phyloP scores from a whole-genome alignment of 2,329 filamentous ascomycete species.

The Xylaria sp. region DNA sequence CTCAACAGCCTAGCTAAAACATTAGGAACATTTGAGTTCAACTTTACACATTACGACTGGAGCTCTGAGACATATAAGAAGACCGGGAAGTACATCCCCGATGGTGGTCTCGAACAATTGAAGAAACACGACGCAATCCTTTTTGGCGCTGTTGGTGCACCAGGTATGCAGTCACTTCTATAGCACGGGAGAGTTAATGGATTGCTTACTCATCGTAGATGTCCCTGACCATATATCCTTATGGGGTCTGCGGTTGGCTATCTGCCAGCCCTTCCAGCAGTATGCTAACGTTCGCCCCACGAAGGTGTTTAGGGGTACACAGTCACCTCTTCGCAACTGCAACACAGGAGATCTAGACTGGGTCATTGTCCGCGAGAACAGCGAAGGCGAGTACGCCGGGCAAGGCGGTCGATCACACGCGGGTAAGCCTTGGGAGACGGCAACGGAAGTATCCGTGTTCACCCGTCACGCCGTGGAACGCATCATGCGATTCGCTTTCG shows the following conservation, averaged over 20 bases:
- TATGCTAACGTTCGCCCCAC: slow-evolving; percentile 71
- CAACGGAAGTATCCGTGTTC: slow-evolving; percentile 69
- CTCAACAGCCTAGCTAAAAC: slow-evolving; percentile 58
- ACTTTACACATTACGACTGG: slow-evolving; percentile 70
- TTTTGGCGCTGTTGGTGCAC: slow-evolving; percentile 68
- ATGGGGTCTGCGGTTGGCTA: slow-evolving; percentile 67
- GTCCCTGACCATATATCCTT: slow-evolving; percentile 71
- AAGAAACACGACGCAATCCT: slow-evolving; percentile 62
- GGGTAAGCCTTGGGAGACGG: slow-evolving; percentile 63
- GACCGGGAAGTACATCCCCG: slow-evolving; percentile 68
- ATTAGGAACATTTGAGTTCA: slow-evolving; percentile 62
- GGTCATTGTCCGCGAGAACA: slow-evolving; percentile 71
- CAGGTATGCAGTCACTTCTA: slow-evolving; percentile 40
- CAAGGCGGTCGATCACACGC: slow-evolving; percentile 66
- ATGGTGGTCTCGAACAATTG: slow-evolving; percentile 59
- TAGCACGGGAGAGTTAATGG: background rate
- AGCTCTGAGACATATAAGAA: slow-evolving; percentile 69
- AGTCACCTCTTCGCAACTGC: slow-evolving; percentile 58
- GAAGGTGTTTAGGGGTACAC: slow-evolving; percentile 63
- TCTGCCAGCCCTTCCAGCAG: slow-evolving; percentile 68
- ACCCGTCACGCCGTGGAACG: slow-evolving; percentile 63
- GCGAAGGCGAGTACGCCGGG: slow-evolving; percentile 69
- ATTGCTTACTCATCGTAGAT: slow-evolving; percentile 42
- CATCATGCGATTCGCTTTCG: slow-evolving; percentile 68
- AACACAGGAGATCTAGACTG: slow-evolving; percentile 62